A percentile compares a stretch with the other conserved stretches of the same genome.
phyloP scores from a whole-genome alignment of 2,329 filamentous ascomycete species.

The Pseudophaeomoniella oleicola region DNA sequence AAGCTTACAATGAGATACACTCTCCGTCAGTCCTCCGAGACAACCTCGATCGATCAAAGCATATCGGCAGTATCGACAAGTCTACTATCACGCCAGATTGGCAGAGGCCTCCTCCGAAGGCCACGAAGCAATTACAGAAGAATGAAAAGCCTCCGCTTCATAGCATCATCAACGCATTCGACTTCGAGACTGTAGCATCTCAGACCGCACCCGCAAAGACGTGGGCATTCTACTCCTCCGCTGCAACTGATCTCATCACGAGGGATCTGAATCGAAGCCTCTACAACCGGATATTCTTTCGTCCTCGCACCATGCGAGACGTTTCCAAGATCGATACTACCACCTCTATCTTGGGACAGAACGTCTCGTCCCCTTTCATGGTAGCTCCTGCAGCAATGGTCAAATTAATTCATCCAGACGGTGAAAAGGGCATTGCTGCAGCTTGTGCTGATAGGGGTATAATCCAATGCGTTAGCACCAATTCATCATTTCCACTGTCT shows the following conservation, averaged over 20 bases:
- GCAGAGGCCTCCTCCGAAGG: conserved; percentile 23
- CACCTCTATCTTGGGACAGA: conserved; percentile 40
- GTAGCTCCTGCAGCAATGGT: conserved; percentile 52
- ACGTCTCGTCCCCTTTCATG: conserved; percentile 44
- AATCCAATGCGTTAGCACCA: conserved; percentile 48
- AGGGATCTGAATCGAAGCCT: conserved; percentile 38
- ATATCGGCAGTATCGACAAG: conserved; percentile 34
- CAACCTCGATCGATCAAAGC: conserved; percentile 27
- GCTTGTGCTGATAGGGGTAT: conserved; percentile 38
- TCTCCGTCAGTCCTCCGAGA: conserved; percentile 31
- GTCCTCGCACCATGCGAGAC: conserved; percentile 43
- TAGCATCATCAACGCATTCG: conserved; percentile 43
- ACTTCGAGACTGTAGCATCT: conserved; percentile 45
- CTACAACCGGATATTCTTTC: conserved; percentile 43
- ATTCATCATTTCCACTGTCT: conserved; percentile 41
- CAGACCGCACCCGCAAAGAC: conserved; percentile 44
- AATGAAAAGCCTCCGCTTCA: conserved; percentile 35
- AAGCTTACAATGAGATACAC: conserved; percentile 38
- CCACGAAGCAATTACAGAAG: conserved; percentile 11
- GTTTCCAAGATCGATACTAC: conserved; percentile 37
- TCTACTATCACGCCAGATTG: conserved; percentile 35
- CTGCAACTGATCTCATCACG: conserved; percentile 48
- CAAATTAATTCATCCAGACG: conserved; percentile 46
- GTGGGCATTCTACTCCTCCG: conserved; percentile 57
- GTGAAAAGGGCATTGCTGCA: conserved; percentile 44